Evolutionary conservation across 305 asterid genomes (phyloP), one percentile per base, ranked within the genome.

Genomic region (Fraxinus greggii): DNA sequence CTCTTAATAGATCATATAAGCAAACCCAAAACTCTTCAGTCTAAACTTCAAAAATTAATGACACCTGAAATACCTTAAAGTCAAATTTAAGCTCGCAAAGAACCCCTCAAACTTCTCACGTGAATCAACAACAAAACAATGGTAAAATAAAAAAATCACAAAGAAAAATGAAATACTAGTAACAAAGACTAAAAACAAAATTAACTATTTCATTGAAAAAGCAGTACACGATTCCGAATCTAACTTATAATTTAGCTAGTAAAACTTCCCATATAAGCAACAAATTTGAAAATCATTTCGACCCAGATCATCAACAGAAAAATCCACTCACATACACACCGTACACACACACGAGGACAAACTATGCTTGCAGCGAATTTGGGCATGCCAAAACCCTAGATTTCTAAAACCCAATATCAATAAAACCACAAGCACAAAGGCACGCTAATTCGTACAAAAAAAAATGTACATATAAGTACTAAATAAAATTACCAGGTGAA

Each of bases 401-500:
- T 13, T 75, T 40, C 35, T 5, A 65, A 23, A 67, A 21, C 54
- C 63, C 35, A 19, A 31, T 31, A 31, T 69, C 75, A 69, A 69
- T 69, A 69, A 31, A 69, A 31, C 10, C 75, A 69, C 21, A 5
- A 17, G 38, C 75, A 29, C 24, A 15, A 13, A 31, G 5, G 40
- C 6, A 69, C 10, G 75, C 19, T 69, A 5, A 69, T 31, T 13
- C 40, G 5, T 29, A 17, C 23, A 69, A 69, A 28, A 54, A 45
- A 32, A 69, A 59, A 78, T 6, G 21, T n/a, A 76, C 42, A 42
- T 21, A 40, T 6, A 24, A 1, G 36, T 13, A 29, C 72, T 38
- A 51, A 48, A 72, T 19, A 76, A 69, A 70, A 63, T 28, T 84
- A 87, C 91, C 88, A 36, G 63, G 77, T 78, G 79, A 32, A n/a